phyloP scores from a whole-genome alignment of 2,329 filamentous ascomycete genomes.

The Cercospora sp. region DNA sequence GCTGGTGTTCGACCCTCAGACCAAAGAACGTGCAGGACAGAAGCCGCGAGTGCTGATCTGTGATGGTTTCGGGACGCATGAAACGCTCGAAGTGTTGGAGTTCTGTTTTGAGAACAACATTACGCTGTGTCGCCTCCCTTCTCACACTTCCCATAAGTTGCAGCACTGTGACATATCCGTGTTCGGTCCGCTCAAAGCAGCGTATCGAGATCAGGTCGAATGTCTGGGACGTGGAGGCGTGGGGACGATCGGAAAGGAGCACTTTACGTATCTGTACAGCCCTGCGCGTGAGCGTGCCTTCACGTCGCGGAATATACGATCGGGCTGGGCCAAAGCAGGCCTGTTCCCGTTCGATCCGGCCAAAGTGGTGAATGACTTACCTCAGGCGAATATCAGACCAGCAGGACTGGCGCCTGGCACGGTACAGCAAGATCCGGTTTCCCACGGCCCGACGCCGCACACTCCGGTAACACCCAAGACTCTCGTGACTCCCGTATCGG shows the following conservation, averaged over 20 bases:
- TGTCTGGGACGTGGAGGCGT: slow-evolving; percentile 16
- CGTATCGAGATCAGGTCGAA: slow-evolving; percentile 23
- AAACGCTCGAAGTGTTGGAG: slow-evolving; percentile 35
- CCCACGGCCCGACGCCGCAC: not conserved
- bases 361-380: not conserved
- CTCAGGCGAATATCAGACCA: not conserved
- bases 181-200: not conserved
- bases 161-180: not conserved
- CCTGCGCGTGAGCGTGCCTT: slow-evolving; percentile 27
- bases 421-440: not conserved
- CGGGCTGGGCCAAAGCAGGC: slow-evolving; percentile 33
- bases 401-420: not conserved
- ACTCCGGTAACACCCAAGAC: not conserved
- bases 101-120: slow-evolving; percentile 41
- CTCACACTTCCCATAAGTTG: slow-evolving; percentile 24
- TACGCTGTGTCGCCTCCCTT: slow-evolving; percentile 36
- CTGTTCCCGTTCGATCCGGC: slow-evolving; percentile 33
- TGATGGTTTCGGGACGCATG: slow-evolving; percentile 41
- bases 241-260: slow-evolving; percentile 18
- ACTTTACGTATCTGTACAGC: slow-evolving; percentile 30
- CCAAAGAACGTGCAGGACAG: no score
- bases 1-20: no score
- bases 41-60: no score
- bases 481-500: not conserved
- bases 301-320: slow-evolving; percentile 34